Evolutionary conservation across 1,284 basidiomycete species (phyloP), one percentile per base, ranked within the genome.

Genomic region (Papiliotrema nemorosa): DNA sequence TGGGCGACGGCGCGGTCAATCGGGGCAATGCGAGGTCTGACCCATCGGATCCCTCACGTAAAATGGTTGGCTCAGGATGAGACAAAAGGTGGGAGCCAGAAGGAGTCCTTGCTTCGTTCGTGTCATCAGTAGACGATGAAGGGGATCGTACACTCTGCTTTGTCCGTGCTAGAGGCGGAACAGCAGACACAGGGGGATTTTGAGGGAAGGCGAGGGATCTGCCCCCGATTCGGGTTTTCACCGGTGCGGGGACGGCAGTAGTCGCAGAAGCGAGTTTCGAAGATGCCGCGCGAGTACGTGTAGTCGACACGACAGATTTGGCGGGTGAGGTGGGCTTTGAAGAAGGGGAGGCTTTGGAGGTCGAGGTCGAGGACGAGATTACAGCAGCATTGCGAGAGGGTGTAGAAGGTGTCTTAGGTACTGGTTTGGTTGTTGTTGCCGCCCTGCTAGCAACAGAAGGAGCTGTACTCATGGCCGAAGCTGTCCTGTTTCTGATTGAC

Each of bases 21-120:
- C n/a, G n/a, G 20, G 22, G 52, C 38, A 43, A 40, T 6, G 16
- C 5, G 66, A 74, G 13, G 54, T 56, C 50, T 73, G 33, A 70
- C 58, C 0, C 75, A 77, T 51, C 70, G 68, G 20, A 73, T 62
- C 55, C 76, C 59, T 52, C 60, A 9, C 52, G 55, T 9, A 50
- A 60, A 35, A 59, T 63, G 52, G 56, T 49, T 24, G 57, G 61
- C 47, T 58, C 62, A 43, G 49, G 41, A 40, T 51, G 51, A 24
- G 18, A 49, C 21, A 42, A 22, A 18, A 47, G 20, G 2, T 42
- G 36, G 16, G 62, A 64, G 13, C 51, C 22, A 2, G 53, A 50
- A 14, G 66, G 66, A 5, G 66, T 69, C 10, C 58, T 49, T 7
- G 64, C 60, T 48, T 63, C 66, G 5, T 51, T 57, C 0, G 59